A percentile compares a stretch with the other conserved stretches of the same genome.
Conservation (phyloP, 257 asterid genomes). For the Scutellaria galericulata region DNA sequence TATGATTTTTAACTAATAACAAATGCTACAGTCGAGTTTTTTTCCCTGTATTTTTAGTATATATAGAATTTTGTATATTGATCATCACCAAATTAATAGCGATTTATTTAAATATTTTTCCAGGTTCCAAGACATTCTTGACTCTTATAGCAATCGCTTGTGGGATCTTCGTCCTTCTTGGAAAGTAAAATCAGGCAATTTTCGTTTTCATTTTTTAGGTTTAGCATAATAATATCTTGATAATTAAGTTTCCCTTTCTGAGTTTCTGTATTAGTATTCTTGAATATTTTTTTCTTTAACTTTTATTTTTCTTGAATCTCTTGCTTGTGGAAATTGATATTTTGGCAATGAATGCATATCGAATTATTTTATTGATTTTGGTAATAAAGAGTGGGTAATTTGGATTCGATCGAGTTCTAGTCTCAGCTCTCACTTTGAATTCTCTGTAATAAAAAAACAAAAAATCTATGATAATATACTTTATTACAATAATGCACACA, state of each 20-base stretch:
- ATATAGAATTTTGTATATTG: no score
- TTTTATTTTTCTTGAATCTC: neutral
- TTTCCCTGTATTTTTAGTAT: no score
- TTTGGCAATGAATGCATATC: neutral
- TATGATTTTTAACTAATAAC: no score
- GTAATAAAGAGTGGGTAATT: neutral
- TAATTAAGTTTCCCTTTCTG: neutral
- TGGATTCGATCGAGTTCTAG: neutral
- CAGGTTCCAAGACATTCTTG: conserved; percentile 59
- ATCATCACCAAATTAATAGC: no score
- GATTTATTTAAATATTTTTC: neutral
- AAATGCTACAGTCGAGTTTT: no score
- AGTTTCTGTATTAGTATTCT: conserved; percentile 1
- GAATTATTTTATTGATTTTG: neutral
- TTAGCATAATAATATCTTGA: conserved; percentile 30
- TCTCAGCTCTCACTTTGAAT: no score
- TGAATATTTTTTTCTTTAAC: neutral
- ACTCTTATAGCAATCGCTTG: conserved; percentile 29
- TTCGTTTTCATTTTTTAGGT: neutral
- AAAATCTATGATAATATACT: no score
- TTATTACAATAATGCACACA: no score
- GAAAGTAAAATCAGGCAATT: conserved; percentile 17
- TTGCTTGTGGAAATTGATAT: neutral
- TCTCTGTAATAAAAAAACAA: no score
- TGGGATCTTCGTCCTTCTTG: conserved; percentile 24